Percentiles rank a stretch among this genome's conserved stretches.
phyloP scores from a whole-genome alignment of 371 early-diverging fungal species.

The Rhizopus arrhizus region DNA sequence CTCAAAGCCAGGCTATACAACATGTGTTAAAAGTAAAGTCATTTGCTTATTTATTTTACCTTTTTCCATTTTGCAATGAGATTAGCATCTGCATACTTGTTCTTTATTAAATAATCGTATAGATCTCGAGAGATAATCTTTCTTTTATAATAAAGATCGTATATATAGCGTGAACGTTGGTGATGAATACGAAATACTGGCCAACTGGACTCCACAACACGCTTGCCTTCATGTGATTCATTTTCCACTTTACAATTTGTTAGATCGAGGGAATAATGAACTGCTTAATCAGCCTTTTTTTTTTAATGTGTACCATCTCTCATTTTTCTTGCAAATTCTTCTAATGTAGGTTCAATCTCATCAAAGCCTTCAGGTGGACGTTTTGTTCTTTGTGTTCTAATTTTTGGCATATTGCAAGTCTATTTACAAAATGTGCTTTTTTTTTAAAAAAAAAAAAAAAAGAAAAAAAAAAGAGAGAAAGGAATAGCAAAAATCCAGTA shows the following conservation, averaged over 20 bases:
- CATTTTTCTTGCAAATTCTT: constrained; percentile 92
- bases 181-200: constrained; percentile 97
- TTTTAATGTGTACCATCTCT: constrained; percentile 79
- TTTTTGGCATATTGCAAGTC: constrained; percentile 70
- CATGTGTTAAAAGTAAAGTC: not conserved
- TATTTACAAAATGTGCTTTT: not conserved
- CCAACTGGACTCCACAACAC: constrained; percentile 93
- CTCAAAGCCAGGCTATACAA: constrained; percentile 89
- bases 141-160: constrained; percentile 93
- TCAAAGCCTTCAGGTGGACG: constrained; percentile 95
- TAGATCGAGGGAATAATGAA: not conserved
- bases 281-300: not conserved
- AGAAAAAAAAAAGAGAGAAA: constrained; percentile 6
- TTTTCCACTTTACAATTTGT: constrained; percentile 79
- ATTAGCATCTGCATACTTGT: constrained; percentile 91
- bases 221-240: constrained; percentile 93
- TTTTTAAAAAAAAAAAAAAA: not conserved
- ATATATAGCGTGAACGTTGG: constrained; percentile 95
- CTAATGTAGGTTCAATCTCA: constrained; percentile 91
- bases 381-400: constrained; percentile 75
- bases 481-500: not conserved
- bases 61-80: constrained; percentile 99
- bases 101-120: constrained; percentile 90
- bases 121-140: constrained; percentile 90
- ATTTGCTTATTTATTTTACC: constrained; percentile 45